Base-by-base conservation (phyloP, 805 yeast genomes). In the Cephaloascus fragrans region DNA sequence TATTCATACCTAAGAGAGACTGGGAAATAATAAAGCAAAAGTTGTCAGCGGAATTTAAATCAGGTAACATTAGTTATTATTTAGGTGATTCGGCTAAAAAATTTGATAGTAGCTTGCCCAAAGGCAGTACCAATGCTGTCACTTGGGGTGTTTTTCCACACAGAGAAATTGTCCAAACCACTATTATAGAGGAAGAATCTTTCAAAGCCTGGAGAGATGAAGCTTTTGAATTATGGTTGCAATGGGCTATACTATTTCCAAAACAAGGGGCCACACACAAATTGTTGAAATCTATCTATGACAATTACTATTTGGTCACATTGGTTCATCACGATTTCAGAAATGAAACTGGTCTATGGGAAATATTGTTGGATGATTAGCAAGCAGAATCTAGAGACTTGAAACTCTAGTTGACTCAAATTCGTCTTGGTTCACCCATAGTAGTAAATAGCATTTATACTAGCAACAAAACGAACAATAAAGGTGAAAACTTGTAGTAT, bases 91-190 rank as follows among this genome's bases (percentile, higher is more conserved):
- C 75, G 8, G 49, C 61, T 5, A 81, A 80, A 1, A 50, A 59
- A 8, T 78, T 85, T 45, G 64, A 68, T 20, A 74, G 93, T 2
- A 87, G 83, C 48, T 61, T 81, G 52, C 66, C 67, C 1, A 55
- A 64, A 1, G 67, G 62, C 14, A 55, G 75, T 52, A 79, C 87
- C 34, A 82, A 80, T 46, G 95, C 93, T 19, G 94, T 93, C 6
- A 93, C 98, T 1, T 93, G 98, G 98, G 98, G 97, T 45, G 95
- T 84, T 3, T 90, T 93, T 70, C 95, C 95, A 5, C 81, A 81
- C 57, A 76, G 88, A 46, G 96, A 87, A 53, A 80, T 88, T 29
- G 75, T 87, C 29, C 97, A 89, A 58, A 84, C 97, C 0, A 93
- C 98, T 0, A 82, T 89, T 44, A 80, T 93, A 41, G 96, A 89